phyloP scores from a whole-genome alignment of 495 filamentous ascomycete genomes.

The Lophiostoma macrostomum region DNA sequence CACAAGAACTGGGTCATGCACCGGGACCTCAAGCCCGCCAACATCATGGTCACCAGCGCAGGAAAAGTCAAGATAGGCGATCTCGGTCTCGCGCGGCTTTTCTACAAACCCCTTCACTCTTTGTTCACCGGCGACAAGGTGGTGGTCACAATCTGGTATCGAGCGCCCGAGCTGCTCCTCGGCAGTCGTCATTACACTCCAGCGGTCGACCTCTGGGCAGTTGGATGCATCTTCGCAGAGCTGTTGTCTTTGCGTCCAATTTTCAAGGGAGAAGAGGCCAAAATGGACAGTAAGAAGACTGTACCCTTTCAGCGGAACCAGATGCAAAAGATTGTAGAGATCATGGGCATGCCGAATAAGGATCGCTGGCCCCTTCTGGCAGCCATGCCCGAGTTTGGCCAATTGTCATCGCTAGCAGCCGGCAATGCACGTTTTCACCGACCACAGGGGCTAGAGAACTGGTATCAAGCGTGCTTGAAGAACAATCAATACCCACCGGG shows the following conservation, averaged over 20 bases:
- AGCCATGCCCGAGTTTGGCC: conserved; percentile 75
- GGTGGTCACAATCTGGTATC: conserved; percentile 99
- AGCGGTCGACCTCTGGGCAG: conserved; percentile 94
- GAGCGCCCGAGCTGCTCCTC: conserved; percentile 88
- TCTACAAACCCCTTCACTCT: conserved; percentile 87
- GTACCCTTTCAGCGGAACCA: conserved; percentile 97
- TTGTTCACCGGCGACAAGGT: conserved; percentile 96
- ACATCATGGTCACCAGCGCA: conserved; percentile 93
- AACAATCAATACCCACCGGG: conserved; percentile 56
- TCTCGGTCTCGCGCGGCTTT: conserved; percentile 84
- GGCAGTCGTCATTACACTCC: conserved; percentile 92
- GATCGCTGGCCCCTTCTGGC: conserved; percentile 82
- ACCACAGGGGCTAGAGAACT: conserved; percentile 55
- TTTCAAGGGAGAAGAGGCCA: conserved; percentile 98
- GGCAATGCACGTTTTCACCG: conserved; percentile 44
- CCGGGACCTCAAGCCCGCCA: conserved; percentile 94
- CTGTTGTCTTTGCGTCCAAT: conserved; percentile 87
- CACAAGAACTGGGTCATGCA: conserved; percentile 98
- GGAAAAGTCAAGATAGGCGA: conserved; percentile 94
- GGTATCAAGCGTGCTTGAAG: conserved; percentile 63
- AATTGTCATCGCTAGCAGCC: conserved; percentile 63
- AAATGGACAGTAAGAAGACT: conserved; percentile 96
- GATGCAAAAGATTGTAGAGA: conserved; percentile 97
- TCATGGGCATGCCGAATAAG: conserved; percentile 85
- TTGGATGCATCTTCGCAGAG: conserved; percentile 97